Evolutionary conservation across 1,139 yeast genomes (phyloP), one percentile per base, ranked within the genome.

Genomic region (Geotrichum aggregatum): DNA sequence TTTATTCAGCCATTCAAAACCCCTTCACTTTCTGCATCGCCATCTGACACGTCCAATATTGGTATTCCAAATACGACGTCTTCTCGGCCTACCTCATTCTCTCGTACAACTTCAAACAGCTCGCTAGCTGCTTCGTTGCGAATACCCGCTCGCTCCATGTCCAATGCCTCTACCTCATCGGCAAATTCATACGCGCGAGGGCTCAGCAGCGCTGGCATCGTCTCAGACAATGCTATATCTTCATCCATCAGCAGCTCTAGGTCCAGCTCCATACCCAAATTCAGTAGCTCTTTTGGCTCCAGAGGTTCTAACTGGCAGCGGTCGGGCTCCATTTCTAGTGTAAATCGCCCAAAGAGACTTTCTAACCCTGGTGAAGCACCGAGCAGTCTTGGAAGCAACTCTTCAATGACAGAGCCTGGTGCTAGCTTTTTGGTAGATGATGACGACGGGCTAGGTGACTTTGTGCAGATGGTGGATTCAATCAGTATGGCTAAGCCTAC

Each of bases 381-480:
- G 1, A 56, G 63, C 33, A 55, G 60, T 30, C 56, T 63, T 2
- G 60, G 63, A 18, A 54, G 61, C 24, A 61, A 59, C 1, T 60
- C 67, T 3, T 59, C 67, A 2, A 54, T 61, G 22, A n/a, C n/a
- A n/a, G 70, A 63, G 47, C 72, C 71, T 2, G 71, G 71, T 4
- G 64, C 71, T 6, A 70, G 69, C 2, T 52, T 67, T 14, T 63
- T 66, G 47, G 57, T 65, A 44, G 56, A 26, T 43, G 53, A 42
- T 30, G 52, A 45, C 34, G 54, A 54, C 33, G 55, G 52, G 26
- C 49, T 55, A 4, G 56, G 47, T 16, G 49, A 50, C 7, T 49
- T 50, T 44, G 52, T 91, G 49, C 77, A 82, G 58, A 75, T 88
- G 79, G 79, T 91, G 47, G 97, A 92, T 59, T 80, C 84, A 16